Percentiles rank a stretch among this genome's conserved stretches.
phyloP scores from a whole-genome alignment of 2,329 filamentous ascomycete genomes.

The Fusarium tricinctum region DNA sequence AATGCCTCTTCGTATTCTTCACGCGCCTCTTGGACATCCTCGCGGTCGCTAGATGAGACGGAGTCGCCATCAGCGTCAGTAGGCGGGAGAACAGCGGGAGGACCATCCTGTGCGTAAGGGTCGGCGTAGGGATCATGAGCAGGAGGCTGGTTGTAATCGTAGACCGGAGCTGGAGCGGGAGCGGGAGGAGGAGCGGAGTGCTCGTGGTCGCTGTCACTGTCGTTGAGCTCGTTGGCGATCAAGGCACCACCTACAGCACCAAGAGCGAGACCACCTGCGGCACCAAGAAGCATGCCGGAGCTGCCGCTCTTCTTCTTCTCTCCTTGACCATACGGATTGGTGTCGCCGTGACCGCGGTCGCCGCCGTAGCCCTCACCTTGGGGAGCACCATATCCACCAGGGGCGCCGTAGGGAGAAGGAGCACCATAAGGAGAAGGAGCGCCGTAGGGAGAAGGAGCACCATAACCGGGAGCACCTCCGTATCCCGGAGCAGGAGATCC shows the following conservation, averaged over 20 bases:
- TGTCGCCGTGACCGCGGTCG: constrained; percentile 18
- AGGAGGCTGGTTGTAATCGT: constrained; percentile 41
- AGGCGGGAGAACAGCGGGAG: constrained; percentile 55
- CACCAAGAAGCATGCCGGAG: constrained; percentile 70
- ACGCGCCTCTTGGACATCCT: constrained; percentile 59
- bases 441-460: constrained; percentile 31
- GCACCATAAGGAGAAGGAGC: constrained; percentile 20
- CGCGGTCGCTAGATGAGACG: constrained; percentile 59
- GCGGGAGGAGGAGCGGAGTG: constrained; percentile 29
- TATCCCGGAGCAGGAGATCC: constrained; percentile 30
- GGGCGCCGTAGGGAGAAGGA: constrained; percentile 20
- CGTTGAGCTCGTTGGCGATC: constrained; percentile 66
- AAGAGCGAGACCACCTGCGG: constrained; percentile 70
- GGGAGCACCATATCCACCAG: constrained; percentile 34
- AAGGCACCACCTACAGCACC: constrained; percentile 71
- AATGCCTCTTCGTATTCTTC: constrained; percentile 62
- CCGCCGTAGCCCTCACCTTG: constrained; percentile 9
- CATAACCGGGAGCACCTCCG: constrained; percentile 36
- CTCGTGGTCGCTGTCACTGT: constrained; percentile 47
- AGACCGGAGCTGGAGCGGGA: constrained; percentile 3
- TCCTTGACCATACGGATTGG: constrained; percentile 42
- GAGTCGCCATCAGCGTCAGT: constrained; percentile 60
- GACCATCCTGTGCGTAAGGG: constrained; percentile 42
- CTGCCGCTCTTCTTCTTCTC: constrained; percentile 60
- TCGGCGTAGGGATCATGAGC: constrained; percentile 38